A percentile compares a stretch with the other conserved stretches of the same genome.
phyloP scores from a whole-genome alignment of 495 filamentous ascomycete genomes.

The Venustampulla echinocandica region DNA sequence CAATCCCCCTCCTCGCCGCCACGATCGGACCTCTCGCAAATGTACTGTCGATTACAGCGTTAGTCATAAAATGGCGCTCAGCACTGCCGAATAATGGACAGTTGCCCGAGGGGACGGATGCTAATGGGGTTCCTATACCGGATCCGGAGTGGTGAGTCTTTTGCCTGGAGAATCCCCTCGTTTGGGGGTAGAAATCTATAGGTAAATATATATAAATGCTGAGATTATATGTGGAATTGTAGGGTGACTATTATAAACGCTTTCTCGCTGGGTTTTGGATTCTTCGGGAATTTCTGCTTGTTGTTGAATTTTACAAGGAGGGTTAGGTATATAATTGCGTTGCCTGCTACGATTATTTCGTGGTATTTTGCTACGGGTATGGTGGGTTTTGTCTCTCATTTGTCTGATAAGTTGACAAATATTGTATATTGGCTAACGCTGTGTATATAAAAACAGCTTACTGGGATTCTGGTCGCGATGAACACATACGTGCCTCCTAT shows the following conservation, averaged over 20 bases:
- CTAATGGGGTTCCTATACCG: conserved; percentile 38
- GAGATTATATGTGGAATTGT: background rate
- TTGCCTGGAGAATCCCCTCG: background rate
- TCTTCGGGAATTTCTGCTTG: conserved; percentile 64
- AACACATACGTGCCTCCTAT: conserved; percentile 50
- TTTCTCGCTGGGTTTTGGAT: conserved; percentile 54
- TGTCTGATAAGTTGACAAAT: background rate
- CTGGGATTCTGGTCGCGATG: conserved; percentile 51
- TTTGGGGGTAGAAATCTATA: background rate
- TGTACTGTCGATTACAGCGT: conserved; percentile 64
- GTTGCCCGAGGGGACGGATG: conserved; percentile 37
- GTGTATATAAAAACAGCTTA: conserved; percentile 36
- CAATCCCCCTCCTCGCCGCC: conserved; percentile 64
- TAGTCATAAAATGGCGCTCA: conserved; percentile 57
- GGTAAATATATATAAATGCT: background rate
- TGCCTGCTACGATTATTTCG: conserved; percentile 57
- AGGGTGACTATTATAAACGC: conserved; percentile 52
- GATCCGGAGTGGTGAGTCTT: conserved; percentile 52
- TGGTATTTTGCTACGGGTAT: conserved; percentile 62
- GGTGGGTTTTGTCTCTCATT: conserved; percentile 34
- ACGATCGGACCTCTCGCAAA: conserved; percentile 66
- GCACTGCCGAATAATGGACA: conserved; percentile 29
- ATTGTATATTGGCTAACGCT: background rate
- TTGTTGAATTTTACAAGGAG: conserved; percentile 67
- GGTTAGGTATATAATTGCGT: conserved; percentile 65